Evolutionary conservation across 2,329 filamentous ascomycete genomes (phyloP), one percentile per base, ranked within the genome.

Genomic region (Phialophora chinensis): DNA sequence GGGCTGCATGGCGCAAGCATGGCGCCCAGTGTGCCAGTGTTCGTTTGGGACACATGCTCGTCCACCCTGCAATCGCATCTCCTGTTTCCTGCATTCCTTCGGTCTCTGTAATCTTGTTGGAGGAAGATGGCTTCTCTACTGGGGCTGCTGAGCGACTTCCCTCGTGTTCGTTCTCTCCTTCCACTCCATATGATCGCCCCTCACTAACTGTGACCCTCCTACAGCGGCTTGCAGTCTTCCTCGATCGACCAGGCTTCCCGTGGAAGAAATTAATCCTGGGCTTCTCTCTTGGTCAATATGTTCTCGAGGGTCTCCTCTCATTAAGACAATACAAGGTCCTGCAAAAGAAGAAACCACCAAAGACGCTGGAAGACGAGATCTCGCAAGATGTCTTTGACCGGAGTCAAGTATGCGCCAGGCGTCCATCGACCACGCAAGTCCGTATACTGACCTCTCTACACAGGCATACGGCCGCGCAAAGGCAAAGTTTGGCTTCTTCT

Each of bases 261-360:
- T 99, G 95, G 95, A 99, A 97, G 87, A 91, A 88, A 78, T 88
- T 99, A 74, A 93, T 99, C 75, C 87, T 98, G 73, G 91, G 93
- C 75, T 99, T 99, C 83, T 96, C 93, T 33, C 79, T 98, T 74
- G 92, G 91, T 68, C 92, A 99, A 78, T 98, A 92, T 79, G 81
- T 92, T 62, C 89, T 99, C 76, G 95, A 99, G 79, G 89, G 92
- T 53, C 91, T 94, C 81, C 88, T 99, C 61, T 92, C 92, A 29
- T 83, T 92, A 73, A 92, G 95, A 65, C 95, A 99, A 79, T 98
- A 97, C 79, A 87, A 88, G 72, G 88, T 97, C 63, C 86, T 98
- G 68, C 88, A 94, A 77, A 88, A 88, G 72, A 92, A 86, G 12
- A 90, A 88, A 70, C 88, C 92, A 10, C 95, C 95, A 66, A 91